phyloP scores from a whole-genome alignment of 768 basidiomycete species.

The Flagelloscypha sp. region DNA sequence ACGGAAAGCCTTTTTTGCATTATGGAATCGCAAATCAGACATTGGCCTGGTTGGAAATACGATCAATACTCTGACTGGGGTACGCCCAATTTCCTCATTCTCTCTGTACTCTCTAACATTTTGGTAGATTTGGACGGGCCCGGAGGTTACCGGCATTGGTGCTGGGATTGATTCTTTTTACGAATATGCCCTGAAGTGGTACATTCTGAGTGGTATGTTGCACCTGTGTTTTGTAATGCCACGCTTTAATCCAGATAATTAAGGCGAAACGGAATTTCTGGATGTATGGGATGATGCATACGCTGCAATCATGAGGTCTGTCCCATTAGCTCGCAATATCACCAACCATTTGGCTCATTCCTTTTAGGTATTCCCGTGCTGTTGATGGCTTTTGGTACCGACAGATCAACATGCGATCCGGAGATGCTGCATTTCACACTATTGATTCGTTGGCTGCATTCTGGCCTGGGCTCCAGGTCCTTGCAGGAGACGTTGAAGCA shows the following conservation, averaged over 20 bases:
- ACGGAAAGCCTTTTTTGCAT: slow-evolving; percentile 86
- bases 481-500: slow-evolving; percentile 78
- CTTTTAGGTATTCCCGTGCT: slow-evolving; percentile 68
- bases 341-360: too few relatives aligned
- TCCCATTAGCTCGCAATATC: too few relatives aligned
- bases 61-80: slow-evolving; percentile 76
- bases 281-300: slow-evolving; percentile 84
- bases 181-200: slow-evolving; percentile 92
- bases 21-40: slow-evolving; percentile 87
- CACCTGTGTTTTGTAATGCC: neutral
- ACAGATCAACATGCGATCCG: slow-evolving; percentile 70
- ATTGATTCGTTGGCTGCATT: slow-evolving; percentile 96
- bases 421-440: slow-evolving; percentile 66
- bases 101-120: slow-evolving; percentile 4
- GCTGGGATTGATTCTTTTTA: slow-evolving; percentile 96
- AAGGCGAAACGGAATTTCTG: slow-evolving; percentile 71
- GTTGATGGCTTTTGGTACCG: slow-evolving; percentile 90
- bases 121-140: slow-evolving; percentile 61
- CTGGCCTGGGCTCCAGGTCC: slow-evolving; percentile 92
- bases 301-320: slow-evolving; percentile 79
- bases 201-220: slow-evolving; percentile 66
- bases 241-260: neutral
- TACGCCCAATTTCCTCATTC: slow-evolving; percentile 26
- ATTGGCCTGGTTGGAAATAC: slow-evolving; percentile 85
- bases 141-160: slow-evolving; percentile 75